A percentile compares a stretch with the other conserved stretches of the same genome.
phyloP scores from a whole-genome alignment of 2,329 filamentous ascomycete species.

The Pestalotiopsis fici region DNA sequence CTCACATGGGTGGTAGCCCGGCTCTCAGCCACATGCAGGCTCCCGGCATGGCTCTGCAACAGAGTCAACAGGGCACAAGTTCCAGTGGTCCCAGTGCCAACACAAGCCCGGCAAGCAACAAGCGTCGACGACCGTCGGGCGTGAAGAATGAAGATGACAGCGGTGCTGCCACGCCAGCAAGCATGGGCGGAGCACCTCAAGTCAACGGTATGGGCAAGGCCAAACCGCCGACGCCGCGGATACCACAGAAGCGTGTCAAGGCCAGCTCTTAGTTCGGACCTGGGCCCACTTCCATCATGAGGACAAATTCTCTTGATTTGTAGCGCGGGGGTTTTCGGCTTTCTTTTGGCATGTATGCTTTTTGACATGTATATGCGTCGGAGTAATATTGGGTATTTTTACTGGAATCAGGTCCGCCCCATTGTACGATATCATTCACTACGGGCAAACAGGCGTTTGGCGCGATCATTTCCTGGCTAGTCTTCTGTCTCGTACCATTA shows the following conservation, averaged over 20 bases:
- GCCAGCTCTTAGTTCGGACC: constrained; percentile 34
- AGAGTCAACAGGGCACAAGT: constrained; percentile 68
- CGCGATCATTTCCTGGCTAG: neutral
- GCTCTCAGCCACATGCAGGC: constrained; percentile 64
- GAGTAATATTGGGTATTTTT: constrained; percentile 2
- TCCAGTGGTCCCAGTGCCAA: constrained; percentile 69
- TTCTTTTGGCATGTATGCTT: neutral
- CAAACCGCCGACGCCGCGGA: constrained; percentile 59
- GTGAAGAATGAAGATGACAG: constrained; percentile 60
- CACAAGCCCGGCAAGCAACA: constrained; percentile 64
- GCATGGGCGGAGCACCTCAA: constrained; percentile 39
- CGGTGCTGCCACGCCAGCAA: constrained; percentile 49
- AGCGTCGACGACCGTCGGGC: constrained; percentile 57
- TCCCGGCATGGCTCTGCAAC: constrained; percentile 66
- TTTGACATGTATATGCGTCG: constrained; percentile 3
- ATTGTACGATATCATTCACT: constrained; percentile 7
- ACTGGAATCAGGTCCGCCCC: neutral
- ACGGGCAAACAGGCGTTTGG: neutral
- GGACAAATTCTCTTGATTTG: neutral
- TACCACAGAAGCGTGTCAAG: constrained; percentile 55
- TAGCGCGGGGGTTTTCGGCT: neutral
- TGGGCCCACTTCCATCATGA: neutral
- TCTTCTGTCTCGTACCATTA: neutral
- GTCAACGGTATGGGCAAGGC: constrained; percentile 51
- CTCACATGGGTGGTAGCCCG: constrained; percentile 58